phyloP scores from a whole-genome alignment of 495 filamentous ascomycete genomes.

The Neurospora sp. region DNA sequence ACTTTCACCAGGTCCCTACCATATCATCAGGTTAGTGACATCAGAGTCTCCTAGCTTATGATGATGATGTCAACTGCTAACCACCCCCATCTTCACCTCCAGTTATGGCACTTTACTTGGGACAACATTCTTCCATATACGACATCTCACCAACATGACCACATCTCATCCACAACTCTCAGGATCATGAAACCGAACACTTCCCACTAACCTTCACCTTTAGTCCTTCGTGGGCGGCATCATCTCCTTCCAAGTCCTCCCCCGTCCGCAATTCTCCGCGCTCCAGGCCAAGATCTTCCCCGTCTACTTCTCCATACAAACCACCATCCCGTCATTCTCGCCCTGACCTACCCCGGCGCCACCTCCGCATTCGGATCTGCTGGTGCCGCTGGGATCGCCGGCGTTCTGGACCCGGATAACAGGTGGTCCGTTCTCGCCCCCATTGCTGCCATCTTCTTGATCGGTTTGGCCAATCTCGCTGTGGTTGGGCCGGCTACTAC shows the following conservation, averaged over 20 bases:
- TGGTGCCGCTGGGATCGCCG: slow-evolving; percentile 33
- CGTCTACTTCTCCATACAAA: slow-evolving; percentile 75
- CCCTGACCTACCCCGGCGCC: slow-evolving; percentile 67
- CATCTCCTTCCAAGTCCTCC: slow-evolving; percentile 61
- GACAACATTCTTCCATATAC: slow-evolving; percentile 68
- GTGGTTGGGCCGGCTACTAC: slow-evolving; percentile 64
- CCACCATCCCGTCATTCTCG: slow-evolving; percentile 56
- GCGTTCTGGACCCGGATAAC: slow-evolving; percentile 46
- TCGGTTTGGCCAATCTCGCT: slow-evolving; percentile 54
- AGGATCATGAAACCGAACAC: neutral
- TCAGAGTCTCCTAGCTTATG: neutral
- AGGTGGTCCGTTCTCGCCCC: slow-evolving; percentile 52
- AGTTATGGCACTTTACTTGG: slow-evolving; percentile 77
- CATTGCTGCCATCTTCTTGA: slow-evolving; percentile 51
- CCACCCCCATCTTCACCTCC: neutral
- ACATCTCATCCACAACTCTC: neutral
- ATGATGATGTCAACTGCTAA: neutral
- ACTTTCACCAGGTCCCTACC: slow-evolving; percentile 59
- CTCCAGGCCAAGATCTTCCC: slow-evolving; percentile 77
- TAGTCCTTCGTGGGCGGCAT: slow-evolving; percentile 74
- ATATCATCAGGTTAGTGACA: slow-evolving; percentile 56
- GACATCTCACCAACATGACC: neutral
- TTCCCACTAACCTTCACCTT: neutral
- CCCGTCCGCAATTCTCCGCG: slow-evolving; percentile 67
- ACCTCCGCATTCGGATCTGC: slow-evolving; percentile 19